Percentiles rank a stretch among this genome's conserved stretches.
Conservation (phyloP, 2,329 filamentous ascomycete genomes). For the Pseudofabraea citricarpa region DNA sequence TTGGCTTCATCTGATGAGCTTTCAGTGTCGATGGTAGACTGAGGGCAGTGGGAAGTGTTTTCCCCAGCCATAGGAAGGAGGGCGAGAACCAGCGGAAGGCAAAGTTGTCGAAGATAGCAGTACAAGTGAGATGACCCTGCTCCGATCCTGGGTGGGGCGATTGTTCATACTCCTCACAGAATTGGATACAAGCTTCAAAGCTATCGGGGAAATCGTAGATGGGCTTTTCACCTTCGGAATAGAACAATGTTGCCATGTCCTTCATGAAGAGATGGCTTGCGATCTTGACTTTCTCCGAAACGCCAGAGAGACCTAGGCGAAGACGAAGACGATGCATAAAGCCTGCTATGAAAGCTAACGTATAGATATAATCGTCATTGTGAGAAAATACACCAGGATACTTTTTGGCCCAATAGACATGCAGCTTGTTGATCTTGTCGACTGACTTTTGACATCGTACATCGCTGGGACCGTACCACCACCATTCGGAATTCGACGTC, state of each 20-base stretch:
- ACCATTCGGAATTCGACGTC: background rate
- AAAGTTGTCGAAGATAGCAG: background rate
- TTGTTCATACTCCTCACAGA: background rate
- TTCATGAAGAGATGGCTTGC: background rate
- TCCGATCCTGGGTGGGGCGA: background rate
- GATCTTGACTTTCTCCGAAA: background rate
- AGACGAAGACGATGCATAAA: background rate
- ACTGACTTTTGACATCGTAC: background rate
- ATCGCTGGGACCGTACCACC: background rate
- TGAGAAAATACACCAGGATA: background rate
- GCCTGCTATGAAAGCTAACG: background rate
- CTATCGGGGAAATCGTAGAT: background rate
- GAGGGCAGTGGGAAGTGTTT: background rate
- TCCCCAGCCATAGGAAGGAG: background rate
- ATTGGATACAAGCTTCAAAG: background rate
- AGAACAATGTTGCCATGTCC: background rate
- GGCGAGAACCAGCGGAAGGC: background rate
- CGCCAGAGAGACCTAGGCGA: background rate
- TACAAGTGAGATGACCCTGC: background rate
- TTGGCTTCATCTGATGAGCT: background rate
- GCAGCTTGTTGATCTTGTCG: background rate
- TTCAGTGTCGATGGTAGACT: background rate
- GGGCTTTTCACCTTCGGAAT: background rate
- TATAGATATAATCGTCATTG: background rate
- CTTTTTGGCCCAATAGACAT: background rate